A percentile compares a stretch with the other conserved stretches of the same genome.
phyloP scores from a whole-genome alignment of 108 stramenopile species.

The Stephanodiscus minutulus region DNA sequence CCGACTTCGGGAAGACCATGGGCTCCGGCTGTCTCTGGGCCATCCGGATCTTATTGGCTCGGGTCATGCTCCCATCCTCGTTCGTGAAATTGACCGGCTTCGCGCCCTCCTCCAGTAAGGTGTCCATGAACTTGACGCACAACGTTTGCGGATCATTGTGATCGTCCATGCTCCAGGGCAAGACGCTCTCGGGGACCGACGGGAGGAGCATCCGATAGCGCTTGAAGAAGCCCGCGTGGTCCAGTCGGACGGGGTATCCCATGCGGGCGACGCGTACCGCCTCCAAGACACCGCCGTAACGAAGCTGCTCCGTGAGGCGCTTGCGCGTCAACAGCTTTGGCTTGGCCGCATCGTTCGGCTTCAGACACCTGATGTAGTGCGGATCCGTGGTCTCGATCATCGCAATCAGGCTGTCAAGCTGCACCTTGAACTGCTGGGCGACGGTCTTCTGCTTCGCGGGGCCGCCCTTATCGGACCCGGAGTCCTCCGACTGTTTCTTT shows the following conservation, averaged over 20 bases:
- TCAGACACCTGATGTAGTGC: conserved; percentile 99
- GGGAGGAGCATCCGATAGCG: conserved; percentile 90
- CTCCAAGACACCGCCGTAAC: conserved; percentile 98
- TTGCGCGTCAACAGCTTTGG: conserved; percentile 80
- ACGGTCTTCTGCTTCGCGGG: conserved; percentile 80
- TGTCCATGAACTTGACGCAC: conserved; percentile 76
- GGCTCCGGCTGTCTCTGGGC: conserved; percentile 84
- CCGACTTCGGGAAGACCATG: conserved; percentile 74
- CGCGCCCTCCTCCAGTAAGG: conserved; percentile 72
- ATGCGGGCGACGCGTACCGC: conserved; percentile 99
- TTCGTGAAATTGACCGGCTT: conserved; percentile 54
- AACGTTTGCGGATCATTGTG: conserved; percentile 71
- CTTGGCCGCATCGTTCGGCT: conserved; percentile 93
- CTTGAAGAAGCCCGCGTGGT: conserved; percentile 87
- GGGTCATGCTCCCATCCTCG: conserved; percentile 73
- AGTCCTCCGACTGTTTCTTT: conserved; percentile 56
- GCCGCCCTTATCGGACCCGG: conserved; percentile 36
- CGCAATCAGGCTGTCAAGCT: conserved; percentile 84
- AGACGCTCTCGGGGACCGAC: conserved; percentile 54
- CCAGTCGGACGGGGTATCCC: conserved; percentile 97
- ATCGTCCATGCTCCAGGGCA: conserved; percentile 80
- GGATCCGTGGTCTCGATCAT: conserved; percentile 96
- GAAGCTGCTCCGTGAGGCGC: conserved; percentile 93
- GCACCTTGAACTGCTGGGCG: conserved; percentile 94
- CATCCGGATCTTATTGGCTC: conserved; percentile 87